Evolutionary conservation across 345 rosid genomes (phyloP), one percentile per base, ranked within the genome.

Genomic region (Pugionium dolabratum): DNA sequence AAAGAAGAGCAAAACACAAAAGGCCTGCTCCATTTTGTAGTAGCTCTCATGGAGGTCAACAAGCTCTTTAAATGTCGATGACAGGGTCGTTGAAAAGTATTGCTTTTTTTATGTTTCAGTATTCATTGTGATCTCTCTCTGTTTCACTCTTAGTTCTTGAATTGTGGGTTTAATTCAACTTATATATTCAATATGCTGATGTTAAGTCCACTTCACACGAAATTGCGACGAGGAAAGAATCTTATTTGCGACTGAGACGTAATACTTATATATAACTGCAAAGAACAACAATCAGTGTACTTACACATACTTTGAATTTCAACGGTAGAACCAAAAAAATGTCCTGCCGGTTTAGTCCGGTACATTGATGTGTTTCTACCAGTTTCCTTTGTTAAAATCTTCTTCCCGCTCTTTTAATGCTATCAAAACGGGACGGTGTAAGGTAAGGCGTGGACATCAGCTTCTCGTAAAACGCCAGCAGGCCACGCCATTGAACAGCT

Each of bases 11-110:
- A 86, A 84, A 79, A 86, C 83, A 55, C 91, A 88, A 63, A 86
- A 81, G 76, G 98, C 83, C 27, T 92, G 98, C 85, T 89, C 93
- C 64, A 81, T 90, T 64, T 83, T 89, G 95, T 87, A 82, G 70
- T 61, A 68, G 28, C 45, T 52, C 41, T 66, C 68, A 36, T 42
- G 60, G 48, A 57, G 11, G 54, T 60, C 62, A 36, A 59, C 36
- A 66, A 66, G 55, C 60, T 57, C 59, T 59, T 71, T 6, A 52
- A n/a, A 10, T 59, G 55, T 36, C 49, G 3, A 32, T 41, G 54
- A 69, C 67, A 51, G 58, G 2, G 56, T 54, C 56, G 33, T 36
- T 53, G 3, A 31, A 18, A 2, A 10, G 63, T 56, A 26, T 40
- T 63, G n/a, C 70, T 11, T 53, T 67, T 43, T 60, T 43, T 52